Percentiles rank a stretch among this genome's conserved stretches.
These are phyloP conservation scores for Tricholoma matsutake DNA, from an alignment of 768 basidiomycete species.

Conservation along the genomic window DNA sequence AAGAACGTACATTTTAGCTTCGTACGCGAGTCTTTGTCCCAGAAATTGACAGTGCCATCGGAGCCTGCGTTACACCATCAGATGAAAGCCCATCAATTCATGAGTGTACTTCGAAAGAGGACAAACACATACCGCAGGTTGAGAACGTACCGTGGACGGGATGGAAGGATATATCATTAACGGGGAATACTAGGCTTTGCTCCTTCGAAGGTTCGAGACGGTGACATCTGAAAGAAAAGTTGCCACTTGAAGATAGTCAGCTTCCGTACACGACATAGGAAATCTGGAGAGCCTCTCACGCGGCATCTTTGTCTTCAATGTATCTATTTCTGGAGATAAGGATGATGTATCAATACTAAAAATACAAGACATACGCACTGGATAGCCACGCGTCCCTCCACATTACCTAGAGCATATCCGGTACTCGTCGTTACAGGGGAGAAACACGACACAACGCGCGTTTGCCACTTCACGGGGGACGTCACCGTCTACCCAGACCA, in stretches of 20 bases:
- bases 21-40: slow-evolving; percentile 92
- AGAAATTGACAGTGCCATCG: slow-evolving; percentile 87
- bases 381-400: slow-evolving; percentile 91
- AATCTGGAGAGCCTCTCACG: slow-evolving; percentile 36
- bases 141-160: slow-evolving; percentile 82
- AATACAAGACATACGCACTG: slow-evolving; percentile 57
- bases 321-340: slow-evolving; percentile 47
- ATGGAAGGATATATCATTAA: slow-evolving; percentile 87
- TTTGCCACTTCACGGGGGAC: slow-evolving; percentile 94
- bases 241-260: slow-evolving; percentile 42
- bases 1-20: slow-evolving; percentile 83
- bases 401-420: slow-evolving; percentile 82
- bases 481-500: slow-evolving; percentile 55
- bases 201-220: slow-evolving; percentile 60
- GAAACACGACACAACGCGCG: slow-evolving; percentile 81
- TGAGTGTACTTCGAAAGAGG: slow-evolving; percentile 13
- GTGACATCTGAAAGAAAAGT: slow-evolving; percentile 89
- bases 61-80: slow-evolving; percentile 43
- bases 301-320: slow-evolving; percentile 77
- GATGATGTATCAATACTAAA: neutral
- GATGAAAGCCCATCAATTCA: neutral
- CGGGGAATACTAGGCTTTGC: slow-evolving; percentile 71
- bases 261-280: neutral
- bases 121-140: slow-evolving; percentile 55
- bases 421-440: slow-evolving; percentile 55